Evolutionary conservation across 116 monocot species (phyloP), one percentile per base, ranked within the genome.

Genomic region (Trichopus zeylanicus): DNA sequence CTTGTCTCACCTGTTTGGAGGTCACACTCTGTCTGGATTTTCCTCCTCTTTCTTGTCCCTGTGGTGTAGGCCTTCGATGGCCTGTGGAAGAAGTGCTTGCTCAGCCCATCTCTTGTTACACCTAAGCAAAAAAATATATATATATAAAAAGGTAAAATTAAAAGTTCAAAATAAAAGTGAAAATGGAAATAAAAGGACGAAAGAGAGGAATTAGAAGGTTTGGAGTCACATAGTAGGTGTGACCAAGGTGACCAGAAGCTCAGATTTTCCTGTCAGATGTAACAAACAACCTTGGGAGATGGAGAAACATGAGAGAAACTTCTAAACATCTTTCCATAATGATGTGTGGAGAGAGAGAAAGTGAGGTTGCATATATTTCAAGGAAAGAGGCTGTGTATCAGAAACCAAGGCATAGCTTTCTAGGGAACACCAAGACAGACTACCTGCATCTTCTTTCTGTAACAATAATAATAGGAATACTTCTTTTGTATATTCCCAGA

Each of bases 41-140:
- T 94, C 53, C 94, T 68, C 48, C 94, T 53, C 71, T 94, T 94
- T 53, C 94, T 70, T 15, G 89, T 94, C n/a, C 94, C 94, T 2
- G 94, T 94, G 2, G 94, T 94, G 80, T 94, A 94, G 4, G 94
- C 94, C 67, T 89, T 94, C 11, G 89, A 94, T 5, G 94, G 89
- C 49, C 94, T 60, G 74, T 94, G 94, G 81, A 94, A 94, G 89
- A 89, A 94, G 77, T 94, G 94, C 64, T 80, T 86, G 75, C 82
- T 94, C 18, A 89, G 73, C 8, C 94, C 94, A 63, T 94, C 86
- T 67, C 71, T 89, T 10, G 83, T 89, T 46, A 94, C 89, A 51
- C 94, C 94, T 94, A 61, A 29, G 3, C 2, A 42, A 7, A 55
- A 26, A 65, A 19, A 29, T 12, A 23, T n/a, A n/a, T n/a, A n/a